A percentile compares a stretch with the other conserved stretches of the same genome.
phyloP scores from a whole-genome alignment of 2,329 filamentous ascomycete species.

The Magnaporthales sp. region DNA sequence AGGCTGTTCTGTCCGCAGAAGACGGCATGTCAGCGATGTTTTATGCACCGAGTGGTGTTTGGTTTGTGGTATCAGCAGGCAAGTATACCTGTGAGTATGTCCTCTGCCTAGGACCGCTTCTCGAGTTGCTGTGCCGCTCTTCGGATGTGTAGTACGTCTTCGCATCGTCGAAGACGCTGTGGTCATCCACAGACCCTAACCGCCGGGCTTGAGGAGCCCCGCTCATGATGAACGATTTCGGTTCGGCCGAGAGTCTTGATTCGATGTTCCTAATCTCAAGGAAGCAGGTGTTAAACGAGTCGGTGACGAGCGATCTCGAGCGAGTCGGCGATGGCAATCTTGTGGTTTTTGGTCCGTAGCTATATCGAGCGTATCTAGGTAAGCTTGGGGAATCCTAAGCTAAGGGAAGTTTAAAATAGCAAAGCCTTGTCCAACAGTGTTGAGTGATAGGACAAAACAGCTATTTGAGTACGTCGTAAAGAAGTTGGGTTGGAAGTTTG shows the following conservation, averaged over 20 bases:
- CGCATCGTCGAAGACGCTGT: slow-evolving; percentile 45
- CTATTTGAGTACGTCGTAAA: background rate
- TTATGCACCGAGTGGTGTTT: background rate
- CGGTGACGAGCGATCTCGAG: background rate
- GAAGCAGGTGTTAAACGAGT: background rate
- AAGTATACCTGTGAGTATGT: slow-evolving; percentile 45
- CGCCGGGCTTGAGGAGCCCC: slow-evolving; percentile 5
- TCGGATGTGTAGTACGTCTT: slow-evolving; percentile 51
- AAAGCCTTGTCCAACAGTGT: background rate
- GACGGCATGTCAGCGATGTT: slow-evolving; percentile 1
- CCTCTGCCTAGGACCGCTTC: slow-evolving; percentile 39
- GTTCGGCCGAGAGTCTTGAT: background rate
- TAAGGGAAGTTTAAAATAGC: background rate
- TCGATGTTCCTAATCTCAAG: background rate
- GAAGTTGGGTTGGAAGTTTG: background rate
- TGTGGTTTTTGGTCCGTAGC: background rate
- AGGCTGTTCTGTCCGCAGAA: slow-evolving; percentile 36
- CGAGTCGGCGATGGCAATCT: background rate
- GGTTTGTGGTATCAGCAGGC: background rate
- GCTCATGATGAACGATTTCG: slow-evolving; percentile 6
- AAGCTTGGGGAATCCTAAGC: background rate
- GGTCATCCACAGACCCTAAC: slow-evolving; percentile 35
- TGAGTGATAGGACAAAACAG: background rate
- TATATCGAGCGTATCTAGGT: background rate
- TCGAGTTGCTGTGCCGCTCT: slow-evolving; percentile 38